These are phyloP conservation scores for Myriosclerotinia scirpicola DNA, from an alignment of 2,329 filamentous ascomycete genomes.

Conservation along the genomic window DNA sequence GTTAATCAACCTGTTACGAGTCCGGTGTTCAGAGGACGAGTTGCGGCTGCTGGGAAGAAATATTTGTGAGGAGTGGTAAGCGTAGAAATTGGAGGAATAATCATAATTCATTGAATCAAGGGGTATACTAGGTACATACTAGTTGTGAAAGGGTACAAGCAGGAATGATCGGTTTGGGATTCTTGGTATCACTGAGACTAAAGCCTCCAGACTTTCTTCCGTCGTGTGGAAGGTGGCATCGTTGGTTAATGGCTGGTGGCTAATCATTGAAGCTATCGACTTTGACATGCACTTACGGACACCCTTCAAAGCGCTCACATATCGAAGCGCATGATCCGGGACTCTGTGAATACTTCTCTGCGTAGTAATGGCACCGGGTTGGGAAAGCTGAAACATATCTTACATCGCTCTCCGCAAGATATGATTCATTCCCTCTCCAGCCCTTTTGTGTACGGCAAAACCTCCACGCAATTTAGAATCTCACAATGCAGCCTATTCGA, in stretches of 20 bases:
- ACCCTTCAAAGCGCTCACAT: too few relatives aligned
- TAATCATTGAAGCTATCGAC: not conserved
- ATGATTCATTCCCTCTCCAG: not conserved
- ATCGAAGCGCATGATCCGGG: not conserved
- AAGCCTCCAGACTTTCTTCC: not conserved
- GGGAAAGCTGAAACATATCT: not conserved
- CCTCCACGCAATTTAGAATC: not conserved
- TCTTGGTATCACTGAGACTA: not conserved
- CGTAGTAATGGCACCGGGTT: too few relatives aligned
- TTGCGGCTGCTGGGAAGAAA: conserved; percentile 87
- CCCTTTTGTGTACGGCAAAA: not conserved
- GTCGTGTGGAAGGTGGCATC: too few relatives aligned
- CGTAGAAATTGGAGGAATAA: not conserved
- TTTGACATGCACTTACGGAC: not conserved
- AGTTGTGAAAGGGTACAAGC: not conserved
- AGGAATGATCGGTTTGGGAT: not conserved
- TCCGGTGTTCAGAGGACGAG: conserved; percentile 78
- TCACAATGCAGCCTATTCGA: not conserved
- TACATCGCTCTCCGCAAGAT: not conserved
- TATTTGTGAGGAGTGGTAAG: conserved; percentile 63
- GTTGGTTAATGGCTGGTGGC: not conserved
- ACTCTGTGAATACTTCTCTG: not conserved
- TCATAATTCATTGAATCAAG: not conserved
- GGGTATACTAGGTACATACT: not conserved
- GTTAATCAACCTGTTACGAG: conserved; percentile 83